Conservation (phyloP, 2,329 filamentous ascomycete genomes). For the Curvularia sp. region DNA sequence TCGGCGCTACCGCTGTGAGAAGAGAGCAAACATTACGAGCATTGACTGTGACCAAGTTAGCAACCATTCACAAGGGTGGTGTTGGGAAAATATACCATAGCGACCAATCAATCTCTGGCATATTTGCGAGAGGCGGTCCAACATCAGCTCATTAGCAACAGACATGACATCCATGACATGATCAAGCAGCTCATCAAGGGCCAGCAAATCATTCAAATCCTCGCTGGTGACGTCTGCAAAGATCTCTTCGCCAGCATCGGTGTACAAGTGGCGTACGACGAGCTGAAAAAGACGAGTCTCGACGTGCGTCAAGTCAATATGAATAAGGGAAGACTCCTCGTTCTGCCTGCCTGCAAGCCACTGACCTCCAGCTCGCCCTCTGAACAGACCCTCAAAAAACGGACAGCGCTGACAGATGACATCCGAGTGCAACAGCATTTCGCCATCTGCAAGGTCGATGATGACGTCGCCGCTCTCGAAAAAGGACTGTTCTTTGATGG, state of each 20-base stretch:
- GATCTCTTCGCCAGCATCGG: slow-evolving; percentile 78
- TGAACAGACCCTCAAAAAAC: slow-evolving; percentile 89
- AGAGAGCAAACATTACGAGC: slow-evolving; percentile 81
- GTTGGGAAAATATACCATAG: slow-evolving; percentile 63
- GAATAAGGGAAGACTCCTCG: slow-evolving; percentile 60
- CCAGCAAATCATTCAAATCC: slow-evolving; percentile 56
- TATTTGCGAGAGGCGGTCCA: slow-evolving; percentile 86
- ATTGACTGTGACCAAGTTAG: slow-evolving; percentile 37
- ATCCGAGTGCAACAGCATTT: slow-evolving; percentile 75
- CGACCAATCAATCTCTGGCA: slow-evolving; percentile 85
- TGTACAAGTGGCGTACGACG: slow-evolving; percentile 82
- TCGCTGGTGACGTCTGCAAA: slow-evolving; percentile 77
- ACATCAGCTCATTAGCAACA: slow-evolving; percentile 92
- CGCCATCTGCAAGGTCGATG: slow-evolving; percentile 77
- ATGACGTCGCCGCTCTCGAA: slow-evolving; percentile 82
- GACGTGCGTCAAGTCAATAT: slow-evolving; percentile 84
- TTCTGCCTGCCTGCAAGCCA: slow-evolving; percentile 80
- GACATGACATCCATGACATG: slow-evolving; percentile 89
- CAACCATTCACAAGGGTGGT: slow-evolving; percentile 24
- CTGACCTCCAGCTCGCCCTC: slow-evolving; percentile 81
- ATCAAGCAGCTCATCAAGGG: slow-evolving; percentile 82
- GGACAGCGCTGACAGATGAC: slow-evolving; percentile 84
- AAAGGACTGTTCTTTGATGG: slow-evolving; percentile 71
- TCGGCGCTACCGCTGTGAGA: slow-evolving; percentile 85
- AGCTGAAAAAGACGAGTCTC: slow-evolving; percentile 74